A percentile compares a stretch with the other conserved stretches of the same genome.
Evolutionary conservation across 768 basidiomycete genomes (phyloP).

Genomic region (Lanmaoa pseudosensibilis): DNA sequence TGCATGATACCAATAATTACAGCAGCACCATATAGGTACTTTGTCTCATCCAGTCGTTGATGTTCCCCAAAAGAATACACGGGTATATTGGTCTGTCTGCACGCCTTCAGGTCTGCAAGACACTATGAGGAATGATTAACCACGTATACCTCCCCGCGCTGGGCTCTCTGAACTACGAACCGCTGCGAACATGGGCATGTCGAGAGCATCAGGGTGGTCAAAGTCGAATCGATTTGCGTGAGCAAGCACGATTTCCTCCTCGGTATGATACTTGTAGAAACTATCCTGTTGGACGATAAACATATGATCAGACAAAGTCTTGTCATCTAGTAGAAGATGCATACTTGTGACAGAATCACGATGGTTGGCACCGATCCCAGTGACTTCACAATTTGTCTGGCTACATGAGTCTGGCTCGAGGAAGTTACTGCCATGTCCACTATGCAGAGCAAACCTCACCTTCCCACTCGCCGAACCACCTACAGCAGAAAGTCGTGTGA

Average conservation of each 20-base stretch:
- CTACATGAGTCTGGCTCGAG: conserved; percentile 71
- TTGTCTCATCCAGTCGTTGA: conserved; percentile 73
- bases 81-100: conserved; percentile 84
- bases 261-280: conserved; percentile 83
- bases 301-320: neutral
- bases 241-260: conserved; percentile 81
- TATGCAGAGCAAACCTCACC: conserved; percentile 40
- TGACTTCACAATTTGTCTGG: conserved; percentile 74
- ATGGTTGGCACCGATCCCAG: conserved; percentile 86
- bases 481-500: conserved; percentile 28
- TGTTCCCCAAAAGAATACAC: conserved; percentile 93
- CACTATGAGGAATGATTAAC: conserved; percentile 50
- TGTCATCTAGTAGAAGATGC: conserved; percentile 2
- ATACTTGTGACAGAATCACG: conserved; percentile 85
- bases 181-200: conserved; percentile 81
- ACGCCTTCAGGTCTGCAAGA: conserved; percentile 79
- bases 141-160: neutral
- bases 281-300: conserved; percentile 61
- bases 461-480: conserved; percentile 89
- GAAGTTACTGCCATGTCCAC: conserved; percentile 1
- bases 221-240: conserved; percentile 80
- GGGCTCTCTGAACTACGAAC: conserved; percentile 43
- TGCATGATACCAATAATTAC: conserved; percentile 75
- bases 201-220: conserved; percentile 91
- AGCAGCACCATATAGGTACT: conserved; percentile 91